Evolutionary conservation across 108 stramenopile species (phyloP).

Genomic region (Mediolabrus comicus): DNA sequence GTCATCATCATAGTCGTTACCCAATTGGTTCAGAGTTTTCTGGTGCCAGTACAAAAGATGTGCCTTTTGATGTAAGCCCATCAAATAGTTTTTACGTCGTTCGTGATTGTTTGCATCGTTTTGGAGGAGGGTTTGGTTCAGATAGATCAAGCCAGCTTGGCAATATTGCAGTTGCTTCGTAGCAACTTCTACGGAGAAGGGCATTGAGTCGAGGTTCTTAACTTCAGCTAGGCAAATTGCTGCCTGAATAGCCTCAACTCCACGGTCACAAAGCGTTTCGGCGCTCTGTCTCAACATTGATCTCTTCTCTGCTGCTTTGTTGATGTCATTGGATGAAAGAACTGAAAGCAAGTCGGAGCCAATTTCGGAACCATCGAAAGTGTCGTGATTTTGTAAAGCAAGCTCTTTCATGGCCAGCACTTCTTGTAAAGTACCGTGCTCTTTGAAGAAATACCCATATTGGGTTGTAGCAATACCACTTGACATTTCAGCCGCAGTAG

Average conservation of each 20-base stretch:
- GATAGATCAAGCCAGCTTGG: constrained; percentile 22
- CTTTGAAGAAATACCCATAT: constrained; percentile 26
- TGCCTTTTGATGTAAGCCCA: constrained; percentile 29
- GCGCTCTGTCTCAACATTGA: constrained; percentile 26
- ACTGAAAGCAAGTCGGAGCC: constrained; percentile 10
- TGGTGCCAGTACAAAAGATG: constrained; percentile 25
- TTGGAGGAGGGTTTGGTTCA: constrained; percentile 23
- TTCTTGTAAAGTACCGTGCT: constrained; percentile 15
- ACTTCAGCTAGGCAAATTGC: constrained; percentile 22
- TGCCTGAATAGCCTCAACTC: constrained; percentile 24
- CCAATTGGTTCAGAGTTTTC: background rate
- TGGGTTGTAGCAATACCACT: constrained; percentile 8
- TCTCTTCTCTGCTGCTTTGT: constrained; percentile 1
- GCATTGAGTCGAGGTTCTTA: constrained; percentile 9
- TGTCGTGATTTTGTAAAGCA: background rate
- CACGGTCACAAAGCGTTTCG: constrained; percentile 25
- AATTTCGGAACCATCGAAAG: constrained; percentile 7
- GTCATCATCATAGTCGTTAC: background rate
- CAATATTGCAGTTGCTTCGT: constrained; percentile 23
- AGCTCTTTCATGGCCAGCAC: constrained; percentile 2
- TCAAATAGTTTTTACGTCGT: constrained; percentile 18
- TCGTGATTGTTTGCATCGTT: constrained; percentile 32
- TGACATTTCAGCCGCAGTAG: constrained; percentile 9
- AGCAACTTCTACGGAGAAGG: background rate
- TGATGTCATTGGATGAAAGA: constrained; percentile 2